Evolutionary conservation across 2,329 filamentous ascomycete species (phyloP).

Genomic region (Chaetomiaceae sp.): DNA sequence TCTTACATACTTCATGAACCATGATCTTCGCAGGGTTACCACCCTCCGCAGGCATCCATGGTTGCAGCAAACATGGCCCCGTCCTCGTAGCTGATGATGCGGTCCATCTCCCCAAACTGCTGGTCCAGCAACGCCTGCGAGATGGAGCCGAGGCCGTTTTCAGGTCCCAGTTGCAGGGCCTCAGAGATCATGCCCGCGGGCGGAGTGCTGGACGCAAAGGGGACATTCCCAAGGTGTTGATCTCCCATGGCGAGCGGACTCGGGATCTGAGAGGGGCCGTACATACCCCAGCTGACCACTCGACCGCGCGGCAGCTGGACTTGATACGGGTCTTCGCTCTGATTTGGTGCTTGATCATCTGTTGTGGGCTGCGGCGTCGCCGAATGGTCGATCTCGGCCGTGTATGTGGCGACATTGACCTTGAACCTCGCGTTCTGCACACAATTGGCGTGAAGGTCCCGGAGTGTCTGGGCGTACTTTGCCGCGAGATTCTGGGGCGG

Average conservation of each 20-base stretch:
- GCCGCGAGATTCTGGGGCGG: not conserved
- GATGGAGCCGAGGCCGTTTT: not conserved
- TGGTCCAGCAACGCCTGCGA: not conserved
- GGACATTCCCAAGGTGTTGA: not conserved
- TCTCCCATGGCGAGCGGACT: not conserved
- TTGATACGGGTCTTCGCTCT: not conserved
- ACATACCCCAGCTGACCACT: not conserved
- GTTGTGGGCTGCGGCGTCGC: not conserved
- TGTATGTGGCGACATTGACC: not conserved
- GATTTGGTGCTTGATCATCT: not conserved
- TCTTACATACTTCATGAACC: no score
- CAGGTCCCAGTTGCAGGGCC: not conserved
- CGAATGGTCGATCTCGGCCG: not conserved
- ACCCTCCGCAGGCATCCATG: not conserved
- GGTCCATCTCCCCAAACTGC: not conserved
- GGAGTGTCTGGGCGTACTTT: not conserved
- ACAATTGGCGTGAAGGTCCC: not conserved
- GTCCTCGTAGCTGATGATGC: not conserved
- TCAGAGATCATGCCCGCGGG: not conserved
- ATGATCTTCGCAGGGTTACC: not conserved
- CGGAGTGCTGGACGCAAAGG: not conserved
- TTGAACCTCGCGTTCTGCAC: not conserved
- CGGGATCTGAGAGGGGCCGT: not conserved
- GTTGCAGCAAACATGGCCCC: not conserved
- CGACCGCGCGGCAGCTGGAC: not conserved